Conservation (phyloP, 768 basidiomycete genomes). For the Hemileccinum impolitum region DNA sequence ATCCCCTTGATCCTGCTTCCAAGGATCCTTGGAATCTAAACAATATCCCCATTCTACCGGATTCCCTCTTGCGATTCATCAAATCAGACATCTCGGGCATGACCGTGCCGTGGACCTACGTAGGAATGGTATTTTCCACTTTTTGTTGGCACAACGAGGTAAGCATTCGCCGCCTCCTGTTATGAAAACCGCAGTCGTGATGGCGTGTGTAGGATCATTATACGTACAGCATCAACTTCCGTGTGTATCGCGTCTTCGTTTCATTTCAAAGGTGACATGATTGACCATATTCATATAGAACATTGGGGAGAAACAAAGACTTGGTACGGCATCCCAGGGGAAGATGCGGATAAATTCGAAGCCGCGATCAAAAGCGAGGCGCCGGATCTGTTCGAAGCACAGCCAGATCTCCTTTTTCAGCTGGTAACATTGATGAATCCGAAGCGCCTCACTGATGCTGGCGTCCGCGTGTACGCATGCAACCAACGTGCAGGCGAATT, state of each 20-base stretch:
- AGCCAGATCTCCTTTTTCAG: conserved; percentile 96
- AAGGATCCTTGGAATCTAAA: conserved; percentile 97
- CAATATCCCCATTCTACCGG: conserved; percentile 90
- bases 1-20: conserved; percentile 83
- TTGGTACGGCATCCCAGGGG: conserved; percentile 98
- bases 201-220: conserved; percentile 76
- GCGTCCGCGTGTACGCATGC: conserved; percentile 89
- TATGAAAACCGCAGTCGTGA: conserved; percentile 21
- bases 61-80: conserved; percentile 93
- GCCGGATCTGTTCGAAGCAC: conserved; percentile 96
- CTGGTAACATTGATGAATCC: conserved; percentile 98
- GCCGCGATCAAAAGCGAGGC: conserved; percentile 93
- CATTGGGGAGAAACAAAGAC: conserved; percentile 99
- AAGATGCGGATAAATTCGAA: conserved; percentile 94
- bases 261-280: conserved; percentile 20
- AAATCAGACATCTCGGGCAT: conserved; percentile 99
- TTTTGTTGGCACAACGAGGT: conserved; percentile 99
- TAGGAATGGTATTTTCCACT: conserved; percentile 98
- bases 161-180: conserved; percentile 23
- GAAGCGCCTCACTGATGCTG: conserved; percentile 76
- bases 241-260: conserved; percentile 44
- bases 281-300: conserved; percentile 51
- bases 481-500: conserved; percentile 98
- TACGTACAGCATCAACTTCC: conserved; percentile 93
- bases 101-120: conserved; percentile 99